Percentiles rank a stretch among this genome's conserved stretches.
Conservation (phyloP, 495 filamentous ascomycete species). For the Cercophora newfieldiana region DNA sequence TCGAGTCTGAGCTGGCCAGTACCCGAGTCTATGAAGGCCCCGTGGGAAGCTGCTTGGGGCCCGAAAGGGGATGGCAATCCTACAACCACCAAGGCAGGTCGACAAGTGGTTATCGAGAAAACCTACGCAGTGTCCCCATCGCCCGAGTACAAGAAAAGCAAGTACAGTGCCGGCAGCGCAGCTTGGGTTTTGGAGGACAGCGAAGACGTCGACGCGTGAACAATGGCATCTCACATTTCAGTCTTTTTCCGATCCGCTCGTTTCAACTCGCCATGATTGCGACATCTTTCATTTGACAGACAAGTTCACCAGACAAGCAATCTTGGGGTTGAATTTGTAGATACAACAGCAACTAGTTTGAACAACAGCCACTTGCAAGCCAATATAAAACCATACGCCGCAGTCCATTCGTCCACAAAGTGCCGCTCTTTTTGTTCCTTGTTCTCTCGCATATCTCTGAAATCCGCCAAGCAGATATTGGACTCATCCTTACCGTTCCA, state of each 20-base stretch:
- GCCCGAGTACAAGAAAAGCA: conserved; percentile 43
- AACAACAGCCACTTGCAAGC: no score
- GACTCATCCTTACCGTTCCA: no score
- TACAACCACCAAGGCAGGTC: neutral
- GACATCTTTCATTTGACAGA: neutral
- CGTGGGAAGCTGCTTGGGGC: conserved; percentile 48
- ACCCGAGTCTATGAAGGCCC: conserved; percentile 41
- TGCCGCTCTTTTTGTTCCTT: no score
- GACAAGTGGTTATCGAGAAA: conserved; percentile 16
- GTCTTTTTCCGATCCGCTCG: neutral
- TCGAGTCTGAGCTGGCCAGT: conserved; percentile 41
- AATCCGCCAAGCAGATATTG: no score
- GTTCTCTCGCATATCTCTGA: no score
- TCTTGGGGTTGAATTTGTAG: no score
- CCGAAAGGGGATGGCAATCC: conserved; percentile 20
- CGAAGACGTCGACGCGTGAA: conserved; percentile 28
- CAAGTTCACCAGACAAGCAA: no score
- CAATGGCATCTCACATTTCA: neutral
- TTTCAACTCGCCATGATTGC: neutral
- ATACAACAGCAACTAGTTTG: no score
- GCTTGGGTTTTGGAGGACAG: conserved; percentile 44
- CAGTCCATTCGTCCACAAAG: no score
- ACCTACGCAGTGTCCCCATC: conserved; percentile 40
- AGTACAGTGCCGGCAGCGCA: conserved; percentile 47
- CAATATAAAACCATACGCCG: no score